Percentiles rank a stretch among this genome's conserved stretches.
phyloP scores from a whole-genome alignment of 148 eudicot genomes.

The Fagopyrum homotropicum region DNA sequence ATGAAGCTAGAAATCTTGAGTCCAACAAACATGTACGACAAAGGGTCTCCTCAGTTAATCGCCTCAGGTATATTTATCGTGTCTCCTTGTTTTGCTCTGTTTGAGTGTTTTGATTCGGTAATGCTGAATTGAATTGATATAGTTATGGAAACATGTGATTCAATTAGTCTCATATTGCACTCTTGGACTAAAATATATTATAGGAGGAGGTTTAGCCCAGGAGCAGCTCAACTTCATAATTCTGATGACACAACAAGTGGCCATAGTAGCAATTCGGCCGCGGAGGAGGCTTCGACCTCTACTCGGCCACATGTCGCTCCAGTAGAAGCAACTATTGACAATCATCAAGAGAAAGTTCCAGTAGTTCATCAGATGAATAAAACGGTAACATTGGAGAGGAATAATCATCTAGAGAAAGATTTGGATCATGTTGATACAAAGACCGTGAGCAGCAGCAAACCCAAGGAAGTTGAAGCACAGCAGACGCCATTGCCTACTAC shows the following conservation, averaged over 20 bases:
- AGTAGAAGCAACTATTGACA: neutral
- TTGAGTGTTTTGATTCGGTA: too few species aligned
- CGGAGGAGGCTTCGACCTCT: neutral
- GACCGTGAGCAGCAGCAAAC: neutral
- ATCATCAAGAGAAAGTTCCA: neutral
- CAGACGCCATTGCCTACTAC: neutral
- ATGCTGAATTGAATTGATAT: too few species aligned
- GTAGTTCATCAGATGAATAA: neutral
- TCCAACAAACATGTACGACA: neutral
- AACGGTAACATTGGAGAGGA: neutral
- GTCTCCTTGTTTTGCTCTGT: neutral
- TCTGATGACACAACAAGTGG: neutral
- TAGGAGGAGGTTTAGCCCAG: conserved; percentile 8
- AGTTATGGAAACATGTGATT: neutral
- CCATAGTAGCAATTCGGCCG: neutral
- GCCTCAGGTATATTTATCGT: neutral
- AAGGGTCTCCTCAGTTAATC: neutral
- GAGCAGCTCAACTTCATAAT: neutral
- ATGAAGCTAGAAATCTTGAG: neutral
- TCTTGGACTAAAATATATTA: neutral
- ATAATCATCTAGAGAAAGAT: too few species aligned
- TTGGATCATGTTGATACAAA: too few species aligned
- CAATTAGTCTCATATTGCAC: neutral
- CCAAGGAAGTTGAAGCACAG: neutral
- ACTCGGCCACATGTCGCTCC: neutral